Percentiles rank a stretch among this genome's conserved stretches.
These are phyloP conservation scores for Saturnispora bothae DNA, from an alignment of 805 yeast species.

Conservation along the genomic window DNA sequence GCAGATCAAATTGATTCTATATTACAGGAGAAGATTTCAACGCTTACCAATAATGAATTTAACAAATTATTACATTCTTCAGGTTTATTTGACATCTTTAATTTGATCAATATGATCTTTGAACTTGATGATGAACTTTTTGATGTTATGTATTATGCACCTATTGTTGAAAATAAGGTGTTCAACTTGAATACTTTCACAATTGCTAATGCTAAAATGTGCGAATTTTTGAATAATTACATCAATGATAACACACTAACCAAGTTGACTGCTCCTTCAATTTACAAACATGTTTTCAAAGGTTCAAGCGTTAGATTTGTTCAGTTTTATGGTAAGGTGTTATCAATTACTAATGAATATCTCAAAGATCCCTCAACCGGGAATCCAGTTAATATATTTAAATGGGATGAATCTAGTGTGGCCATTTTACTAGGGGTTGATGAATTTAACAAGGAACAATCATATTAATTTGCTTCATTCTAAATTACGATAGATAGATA, in stretches of 20 bases:
- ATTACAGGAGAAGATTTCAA: constrained; percentile 28
- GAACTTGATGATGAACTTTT: constrained; percentile 49
- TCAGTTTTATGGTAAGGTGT: constrained; percentile 34
- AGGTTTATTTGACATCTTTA: constrained; percentile 47
- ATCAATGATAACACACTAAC: constrained; percentile 46
- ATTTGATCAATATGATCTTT: constrained; percentile 62
- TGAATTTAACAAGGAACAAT: constrained; percentile 18
- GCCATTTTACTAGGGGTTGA: constrained; percentile 68
- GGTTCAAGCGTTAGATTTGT: constrained; percentile 41
- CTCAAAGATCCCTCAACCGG: constrained; percentile 22
- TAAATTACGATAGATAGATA: background rate
- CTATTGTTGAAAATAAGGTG: constrained; percentile 51
- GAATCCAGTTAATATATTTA: constrained; percentile 25
- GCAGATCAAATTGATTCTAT: constrained; percentile 27
- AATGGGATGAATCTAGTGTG: constrained; percentile 50
- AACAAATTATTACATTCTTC: constrained; percentile 39
- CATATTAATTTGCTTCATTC: too few relatives aligned
- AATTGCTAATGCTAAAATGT: constrained; percentile 35
- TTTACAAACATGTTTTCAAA: constrained; percentile 45
- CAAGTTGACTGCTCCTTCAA: constrained; percentile 52
- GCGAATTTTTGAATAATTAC: constrained; percentile 47
- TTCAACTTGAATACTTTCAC: constrained; percentile 36
- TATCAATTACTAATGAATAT: constrained; percentile 28
- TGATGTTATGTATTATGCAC: constrained; percentile 53
- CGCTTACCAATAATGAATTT: constrained; percentile 37